These are phyloP conservation scores for Lentinula guzmanii DNA, from an alignment of 768 basidiomycete genomes.

Conservation along the genomic window DNA sequence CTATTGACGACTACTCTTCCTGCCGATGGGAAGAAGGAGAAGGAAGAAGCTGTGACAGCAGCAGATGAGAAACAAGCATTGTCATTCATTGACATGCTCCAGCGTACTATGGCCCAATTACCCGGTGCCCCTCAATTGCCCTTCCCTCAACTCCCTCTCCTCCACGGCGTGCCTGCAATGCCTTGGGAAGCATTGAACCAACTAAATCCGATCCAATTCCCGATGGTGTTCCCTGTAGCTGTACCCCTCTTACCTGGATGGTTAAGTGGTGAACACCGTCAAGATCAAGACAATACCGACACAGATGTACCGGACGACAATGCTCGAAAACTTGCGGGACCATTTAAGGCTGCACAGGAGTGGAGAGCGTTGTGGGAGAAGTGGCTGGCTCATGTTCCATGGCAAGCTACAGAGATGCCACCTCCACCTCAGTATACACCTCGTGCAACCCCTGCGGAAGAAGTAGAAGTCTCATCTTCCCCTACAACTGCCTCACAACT, in stretches of 20 bases:
- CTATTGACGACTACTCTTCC: slow-evolving; percentile 6
- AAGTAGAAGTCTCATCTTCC: background rate
- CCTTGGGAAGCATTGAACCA: slow-evolving; percentile 61
- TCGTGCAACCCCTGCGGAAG: slow-evolving; percentile 28
- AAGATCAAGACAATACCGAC: slow-evolving; percentile 23
- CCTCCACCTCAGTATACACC: slow-evolving; percentile 76
- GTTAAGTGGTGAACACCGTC: slow-evolving; percentile 23
- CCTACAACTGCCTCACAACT: background rate
- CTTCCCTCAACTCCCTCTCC: slow-evolving; percentile 46
- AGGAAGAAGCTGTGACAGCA: slow-evolving; percentile 13
- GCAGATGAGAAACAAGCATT: slow-evolving; percentile 28
- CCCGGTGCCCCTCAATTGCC: slow-evolving; percentile 49
- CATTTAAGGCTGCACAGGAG: slow-evolving; percentile 52
- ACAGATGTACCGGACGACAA: slow-evolving; percentile 24
- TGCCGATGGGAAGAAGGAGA: background rate
- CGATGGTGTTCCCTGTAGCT: slow-evolving; percentile 75
- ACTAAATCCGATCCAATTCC: slow-evolving; percentile 26
- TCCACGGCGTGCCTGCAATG: slow-evolving; percentile 63
- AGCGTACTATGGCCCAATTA: slow-evolving; percentile 64
- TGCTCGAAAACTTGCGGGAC: slow-evolving; percentile 31
- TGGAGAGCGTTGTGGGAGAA: slow-evolving; percentile 72
- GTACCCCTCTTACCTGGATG: slow-evolving; percentile 61
- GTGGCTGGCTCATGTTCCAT: slow-evolving; percentile 54
- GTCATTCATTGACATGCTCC: slow-evolving; percentile 64
- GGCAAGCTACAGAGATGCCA: slow-evolving; percentile 41